These are phyloP conservation scores for Spinacia oleracea DNA, from an alignment of 179 eudicot species.

Conservation along the genomic window DNA sequence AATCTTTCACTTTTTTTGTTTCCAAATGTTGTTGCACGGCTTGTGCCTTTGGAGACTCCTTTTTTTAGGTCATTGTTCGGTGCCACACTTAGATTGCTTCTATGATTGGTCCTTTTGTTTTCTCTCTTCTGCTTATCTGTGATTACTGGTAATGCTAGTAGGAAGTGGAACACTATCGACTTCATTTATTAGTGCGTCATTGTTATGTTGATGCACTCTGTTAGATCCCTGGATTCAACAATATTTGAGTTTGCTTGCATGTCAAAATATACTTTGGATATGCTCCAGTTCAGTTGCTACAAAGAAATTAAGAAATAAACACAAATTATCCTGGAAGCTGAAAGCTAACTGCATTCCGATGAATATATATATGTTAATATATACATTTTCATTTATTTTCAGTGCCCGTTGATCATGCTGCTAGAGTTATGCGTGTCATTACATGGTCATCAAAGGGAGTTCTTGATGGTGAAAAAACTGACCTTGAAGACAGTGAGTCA, in stretches of 20 bases:
- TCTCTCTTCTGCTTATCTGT: not conserved
- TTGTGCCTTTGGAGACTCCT: not conserved
- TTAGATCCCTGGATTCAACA: not conserved
- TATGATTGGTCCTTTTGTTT: not conserved
- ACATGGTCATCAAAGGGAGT: conserved; percentile 83
- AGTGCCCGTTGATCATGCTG: conserved; percentile 96
- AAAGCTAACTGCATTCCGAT: not conserved
- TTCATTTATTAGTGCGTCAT: not conserved
- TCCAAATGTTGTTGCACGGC: not conserved
- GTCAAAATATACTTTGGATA: not conserved
- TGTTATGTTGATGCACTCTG: not conserved
- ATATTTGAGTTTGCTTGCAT: not conserved
- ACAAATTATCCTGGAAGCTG: not conserved
- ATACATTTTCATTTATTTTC: conserved; percentile 21
- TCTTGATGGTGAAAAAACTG: conserved; percentile 57
- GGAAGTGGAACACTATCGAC: not conserved
- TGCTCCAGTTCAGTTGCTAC: not conserved
- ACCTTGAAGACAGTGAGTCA: conserved; percentile 75
- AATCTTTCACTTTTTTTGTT: not conserved
- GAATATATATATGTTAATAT: not conserved
- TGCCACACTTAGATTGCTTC: not conserved
- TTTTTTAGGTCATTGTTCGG: not conserved
- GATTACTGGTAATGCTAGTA: not conserved
- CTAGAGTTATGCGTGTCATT: conserved; percentile 94
- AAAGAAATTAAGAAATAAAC: too few relatives aligned